phyloP scores from a whole-genome alignment of 192 early-diverging fungal species.

The Coemansia aciculifera region DNA sequence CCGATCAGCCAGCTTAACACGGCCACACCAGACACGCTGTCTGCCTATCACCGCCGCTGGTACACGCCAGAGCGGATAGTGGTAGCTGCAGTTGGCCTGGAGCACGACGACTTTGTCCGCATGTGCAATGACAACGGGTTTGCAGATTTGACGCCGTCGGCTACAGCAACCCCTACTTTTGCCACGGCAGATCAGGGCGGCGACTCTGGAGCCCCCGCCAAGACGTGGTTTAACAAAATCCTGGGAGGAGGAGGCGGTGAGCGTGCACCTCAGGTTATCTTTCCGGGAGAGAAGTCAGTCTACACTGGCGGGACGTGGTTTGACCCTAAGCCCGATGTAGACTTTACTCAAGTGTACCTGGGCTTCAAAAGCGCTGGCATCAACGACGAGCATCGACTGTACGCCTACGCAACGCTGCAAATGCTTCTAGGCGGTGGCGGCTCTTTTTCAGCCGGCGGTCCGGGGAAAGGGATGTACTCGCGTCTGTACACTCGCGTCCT shows the following conservation, averaged over 20 bases:
- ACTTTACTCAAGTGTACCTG: slow-evolving; percentile 85
- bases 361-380: slow-evolving; percentile 86
- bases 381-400: slow-evolving; percentile 75
- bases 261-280: slow-evolving; percentile 24
- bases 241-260: slow-evolving; percentile 13
- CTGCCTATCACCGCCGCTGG: slow-evolving; percentile 75
- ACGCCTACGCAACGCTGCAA: slow-evolving; percentile 87
- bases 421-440: slow-evolving; percentile 94
- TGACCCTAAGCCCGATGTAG: slow-evolving; percentile 65
- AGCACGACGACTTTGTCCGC: slow-evolving; percentile 79
- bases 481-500: slow-evolving; percentile 93
- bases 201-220: slow-evolving; percentile 20
- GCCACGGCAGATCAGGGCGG: neutral
- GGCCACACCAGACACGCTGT: slow-evolving; percentile 70
- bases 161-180: neutral
- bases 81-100: slow-evolving; percentile 81
- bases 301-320: slow-evolving; percentile 86
- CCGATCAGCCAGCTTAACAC: slow-evolving; percentile 63
- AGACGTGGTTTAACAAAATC: slow-evolving; percentile 36
- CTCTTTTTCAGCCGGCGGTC: slow-evolving; percentile 95
- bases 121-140: slow-evolving; percentile 68
- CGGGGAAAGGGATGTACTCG: slow-evolving; percentile 99
- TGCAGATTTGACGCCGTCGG: slow-evolving; percentile 58
- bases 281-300: slow-evolving; percentile 56
- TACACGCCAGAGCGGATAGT: slow-evolving; percentile 91